These are phyloP conservation scores for Amaranthus cruentus DNA, from an alignment of 148 eudicot species.

Conservation along the genomic window DNA sequence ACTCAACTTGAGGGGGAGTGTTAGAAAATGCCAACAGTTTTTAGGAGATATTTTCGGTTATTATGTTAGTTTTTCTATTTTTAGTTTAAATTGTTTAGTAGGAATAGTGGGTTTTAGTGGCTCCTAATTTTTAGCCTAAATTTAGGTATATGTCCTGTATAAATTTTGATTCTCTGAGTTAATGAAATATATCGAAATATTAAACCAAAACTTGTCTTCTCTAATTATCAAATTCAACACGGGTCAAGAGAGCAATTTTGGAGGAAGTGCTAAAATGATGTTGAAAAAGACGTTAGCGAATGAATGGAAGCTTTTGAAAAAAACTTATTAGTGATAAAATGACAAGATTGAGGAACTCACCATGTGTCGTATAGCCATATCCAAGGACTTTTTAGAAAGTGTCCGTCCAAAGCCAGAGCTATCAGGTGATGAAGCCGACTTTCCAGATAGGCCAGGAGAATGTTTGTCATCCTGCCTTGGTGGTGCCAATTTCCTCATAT, in stretches of 20 bases:
- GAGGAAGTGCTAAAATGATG: background rate
- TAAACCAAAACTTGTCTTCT: too few species aligned
- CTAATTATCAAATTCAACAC: too few species aligned
- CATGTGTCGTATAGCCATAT: slow-evolving; percentile 99
- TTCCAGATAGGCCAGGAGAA: slow-evolving; percentile 89
- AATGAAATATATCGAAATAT: too few species aligned
- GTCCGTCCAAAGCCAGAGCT: slow-evolving; percentile 90
- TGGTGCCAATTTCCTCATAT: slow-evolving; percentile 89
- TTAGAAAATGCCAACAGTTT: too few species aligned
- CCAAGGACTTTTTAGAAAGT: slow-evolving; percentile 88
- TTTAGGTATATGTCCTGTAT: too few species aligned
- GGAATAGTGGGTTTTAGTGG: too few species aligned
- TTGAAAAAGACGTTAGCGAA: background rate
- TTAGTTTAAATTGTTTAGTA: too few species aligned
- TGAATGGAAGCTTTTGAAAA: background rate
- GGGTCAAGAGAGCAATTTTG: background rate
- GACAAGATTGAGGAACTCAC: slow-evolving; percentile 36
- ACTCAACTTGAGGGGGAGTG: too few species aligned
- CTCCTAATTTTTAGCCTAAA: too few species aligned
- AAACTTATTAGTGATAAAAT: background rate
- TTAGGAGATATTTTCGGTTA: too few species aligned
- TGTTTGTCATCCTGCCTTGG: slow-evolving; percentile 78
- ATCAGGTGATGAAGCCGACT: slow-evolving; percentile 85
- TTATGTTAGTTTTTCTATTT: too few species aligned
- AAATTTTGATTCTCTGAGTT: too few species aligned